Base-by-base conservation (phyloP, 768 basidiomycete genomes). In the Neoboletus magnificus region DNA sequence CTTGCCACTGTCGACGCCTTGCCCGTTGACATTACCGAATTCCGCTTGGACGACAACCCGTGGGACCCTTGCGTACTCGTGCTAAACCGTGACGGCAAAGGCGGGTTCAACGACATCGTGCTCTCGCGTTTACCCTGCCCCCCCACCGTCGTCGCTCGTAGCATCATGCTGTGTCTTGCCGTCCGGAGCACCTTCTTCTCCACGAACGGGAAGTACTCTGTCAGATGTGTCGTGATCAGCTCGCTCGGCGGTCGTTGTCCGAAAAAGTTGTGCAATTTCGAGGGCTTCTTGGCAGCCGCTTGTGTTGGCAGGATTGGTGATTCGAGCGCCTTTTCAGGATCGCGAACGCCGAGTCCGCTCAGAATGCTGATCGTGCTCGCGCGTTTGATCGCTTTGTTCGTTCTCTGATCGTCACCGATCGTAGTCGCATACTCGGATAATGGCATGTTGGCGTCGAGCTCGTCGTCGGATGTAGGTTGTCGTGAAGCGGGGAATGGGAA, bases 221-320 rank as follows among this genome's bases (percentile, higher is more conserved):
- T 85, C 48, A 98, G 73, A 67, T 98, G 95, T 8, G 79, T 96
- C 25, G 95, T 91, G 76, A 98, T 98, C 59, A 98, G 84, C 71
- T 98, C 97, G 73, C 90, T 93, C 0, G 97, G 95, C 0, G 97
- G 97, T 39, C 97, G 89, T 66, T 98, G 97, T 16, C 96, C 97
- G 63, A 98, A 96, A 79, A 98, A 99, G 77, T 93, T 94, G 72
- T 90, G 90, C 45, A 94, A 70, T 66, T 92, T 94, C 22, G 82
- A 82, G 4, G 86, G 82, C 10, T 79, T 75, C 62, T 82, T 72
- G 36, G 58, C 16, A 3, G 66, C 37, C 9, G 61, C 46, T 25
- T 65, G 63, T 0, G 79, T 77, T 6, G 84, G 80, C 0, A 84
- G 84, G 11, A 81, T 77, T 9, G 83, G 81, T 0, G 74, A 70